These are phyloP conservation scores for Friedmanniomyces simplex DNA, from an alignment of 495 filamentous ascomycete species.

Conservation along the genomic window DNA sequence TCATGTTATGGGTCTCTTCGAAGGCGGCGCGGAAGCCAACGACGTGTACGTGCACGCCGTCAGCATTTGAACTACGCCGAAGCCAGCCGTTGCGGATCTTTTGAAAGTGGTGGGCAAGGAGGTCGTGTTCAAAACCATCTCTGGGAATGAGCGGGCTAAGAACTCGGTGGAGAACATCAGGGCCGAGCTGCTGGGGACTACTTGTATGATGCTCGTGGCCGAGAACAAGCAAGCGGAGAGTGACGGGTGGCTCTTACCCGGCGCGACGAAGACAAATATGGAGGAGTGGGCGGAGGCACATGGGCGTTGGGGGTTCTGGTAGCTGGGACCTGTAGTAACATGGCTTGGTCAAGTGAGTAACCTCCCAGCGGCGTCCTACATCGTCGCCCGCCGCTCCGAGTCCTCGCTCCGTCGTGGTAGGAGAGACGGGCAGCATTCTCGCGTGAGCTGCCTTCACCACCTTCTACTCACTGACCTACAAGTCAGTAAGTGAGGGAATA, in stretches of 20 bases:
- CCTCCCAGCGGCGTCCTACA: neutral
- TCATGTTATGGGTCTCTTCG: constrained; percentile 19
- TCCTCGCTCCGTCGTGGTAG: too few relatives aligned
- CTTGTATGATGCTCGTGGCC: constrained; percentile 9
- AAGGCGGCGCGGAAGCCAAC: constrained; percentile 13
- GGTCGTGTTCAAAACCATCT: constrained; percentile 11
- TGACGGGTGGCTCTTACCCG: constrained; percentile 18
- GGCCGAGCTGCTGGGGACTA: constrained; percentile 18
- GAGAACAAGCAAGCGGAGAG: constrained; percentile 15
- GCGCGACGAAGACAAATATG: neutral
- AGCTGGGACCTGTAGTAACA: neutral
- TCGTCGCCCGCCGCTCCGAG: too few relatives aligned
- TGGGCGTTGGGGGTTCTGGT: constrained; percentile 14
- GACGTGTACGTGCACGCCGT: constrained; percentile 16
- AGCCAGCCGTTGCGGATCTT: constrained; percentile 10
- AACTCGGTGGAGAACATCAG: constrained; percentile 6
- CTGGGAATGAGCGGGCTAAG: neutral
- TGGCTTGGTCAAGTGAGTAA: neutral
- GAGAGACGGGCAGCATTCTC: too few relatives aligned
- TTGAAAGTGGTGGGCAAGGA: constrained; percentile 8
- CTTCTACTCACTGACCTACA: too few relatives aligned
- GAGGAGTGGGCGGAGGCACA: constrained; percentile 12
- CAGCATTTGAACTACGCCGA: constrained; percentile 14
- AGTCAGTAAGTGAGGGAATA: too few relatives aligned
- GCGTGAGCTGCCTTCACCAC: too few relatives aligned